These are phyloP conservation scores for Yamadazyma dushanensis DNA, from an alignment of 1,139 yeast species.

Conservation along the genomic window DNA sequence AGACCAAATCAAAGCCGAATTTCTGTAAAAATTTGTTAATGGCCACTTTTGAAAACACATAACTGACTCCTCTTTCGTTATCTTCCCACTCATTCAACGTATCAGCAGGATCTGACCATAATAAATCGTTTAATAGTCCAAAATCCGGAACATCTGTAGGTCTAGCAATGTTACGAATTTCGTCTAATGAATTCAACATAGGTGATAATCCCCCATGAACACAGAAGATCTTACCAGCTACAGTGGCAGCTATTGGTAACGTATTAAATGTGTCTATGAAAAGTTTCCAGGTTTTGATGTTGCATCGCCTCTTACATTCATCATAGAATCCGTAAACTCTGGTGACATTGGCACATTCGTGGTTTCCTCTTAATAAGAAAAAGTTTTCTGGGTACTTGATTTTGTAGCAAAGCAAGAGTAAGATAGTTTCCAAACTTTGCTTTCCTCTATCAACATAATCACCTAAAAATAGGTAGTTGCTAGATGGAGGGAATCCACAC, in stretches of 20 bases:
- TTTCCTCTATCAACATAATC: constrained; percentile 98
- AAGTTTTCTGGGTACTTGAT: constrained; percentile 96
- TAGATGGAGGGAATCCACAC: constrained; percentile 97
- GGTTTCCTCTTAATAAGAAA: constrained; percentile 89
- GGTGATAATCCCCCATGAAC: constrained; percentile 98
- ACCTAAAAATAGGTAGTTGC: constrained; percentile 88
- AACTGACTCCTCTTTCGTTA: constrained; percentile 96
- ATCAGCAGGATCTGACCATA: constrained; percentile 98
- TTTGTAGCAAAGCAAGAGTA: constrained; percentile 82
- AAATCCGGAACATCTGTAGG: constrained; percentile 98
- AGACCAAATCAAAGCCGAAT: constrained; percentile 91
- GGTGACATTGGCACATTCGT: constrained; percentile 95
- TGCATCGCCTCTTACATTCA: constrained; percentile 92
- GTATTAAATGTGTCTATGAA: constrained; percentile 94
- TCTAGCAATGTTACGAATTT: constrained; percentile 83
- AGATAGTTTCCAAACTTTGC: constrained; percentile 87
- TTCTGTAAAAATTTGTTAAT: constrained; percentile 85
- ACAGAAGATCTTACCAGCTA: constrained; percentile 94
- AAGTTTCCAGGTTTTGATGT: constrained; percentile 89
- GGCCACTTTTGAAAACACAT: constrained; percentile 89
- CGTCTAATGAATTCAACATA: constrained; percentile 85
- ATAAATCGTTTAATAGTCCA: constrained; percentile 84
- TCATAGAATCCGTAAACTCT: constrained; percentile 95
- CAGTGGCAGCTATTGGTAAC: constrained; percentile 91
- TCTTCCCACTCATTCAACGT: constrained; percentile 97